A percentile compares a stretch with the other conserved stretches of the same genome.
These are phyloP conservation scores for Vinca major DNA, from an alignment of 305 asterid genomes.

Conservation along the genomic window DNA sequence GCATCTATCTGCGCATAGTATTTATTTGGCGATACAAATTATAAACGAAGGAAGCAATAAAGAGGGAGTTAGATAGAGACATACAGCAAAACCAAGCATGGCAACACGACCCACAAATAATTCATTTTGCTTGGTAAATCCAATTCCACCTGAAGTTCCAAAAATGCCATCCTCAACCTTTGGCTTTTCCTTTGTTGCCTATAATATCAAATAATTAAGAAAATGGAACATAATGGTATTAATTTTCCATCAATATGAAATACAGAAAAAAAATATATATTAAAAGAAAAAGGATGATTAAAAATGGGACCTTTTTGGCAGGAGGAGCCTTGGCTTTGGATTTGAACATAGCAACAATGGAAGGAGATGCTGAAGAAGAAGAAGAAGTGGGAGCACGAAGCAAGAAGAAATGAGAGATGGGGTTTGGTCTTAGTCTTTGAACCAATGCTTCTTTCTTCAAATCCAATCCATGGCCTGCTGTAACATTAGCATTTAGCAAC, in stretches of 20 bases:
- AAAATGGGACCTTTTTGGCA: slow-evolving; percentile 26
- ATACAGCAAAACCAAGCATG: slow-evolving; percentile 94
- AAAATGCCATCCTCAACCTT: slow-evolving; percentile 93
- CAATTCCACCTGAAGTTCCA: slow-evolving; percentile 96
- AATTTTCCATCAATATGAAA: neutral
- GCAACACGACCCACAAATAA: slow-evolving; percentile 98
- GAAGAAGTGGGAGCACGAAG: slow-evolving; percentile 25
- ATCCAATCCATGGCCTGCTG: slow-evolving; percentile 17
- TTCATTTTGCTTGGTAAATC: slow-evolving; percentile 88
- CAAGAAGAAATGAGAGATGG: slow-evolving; percentile 36
- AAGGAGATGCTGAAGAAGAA: slow-evolving; percentile 8
- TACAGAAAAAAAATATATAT: too few relatives aligned
- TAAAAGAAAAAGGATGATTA: neutral
- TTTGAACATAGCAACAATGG: slow-evolving; percentile 48
- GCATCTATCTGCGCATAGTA: too few relatives aligned
- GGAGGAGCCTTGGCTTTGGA: slow-evolving; percentile 56
- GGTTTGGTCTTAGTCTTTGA: slow-evolving; percentile 32
- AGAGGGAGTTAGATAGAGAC: slow-evolving; percentile 6
- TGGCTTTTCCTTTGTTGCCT: slow-evolving; percentile 34
- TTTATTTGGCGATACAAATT: too few relatives aligned
- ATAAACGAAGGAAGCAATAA: too few relatives aligned
- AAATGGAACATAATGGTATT: neutral
- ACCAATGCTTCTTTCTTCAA: slow-evolving; percentile 32
- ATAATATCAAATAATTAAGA: neutral
- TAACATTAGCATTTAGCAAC: slow-evolving; percentile 40